Base-by-base conservation (phyloP, 75 land plant species). In the Isoetes taiwanensis region DNA sequence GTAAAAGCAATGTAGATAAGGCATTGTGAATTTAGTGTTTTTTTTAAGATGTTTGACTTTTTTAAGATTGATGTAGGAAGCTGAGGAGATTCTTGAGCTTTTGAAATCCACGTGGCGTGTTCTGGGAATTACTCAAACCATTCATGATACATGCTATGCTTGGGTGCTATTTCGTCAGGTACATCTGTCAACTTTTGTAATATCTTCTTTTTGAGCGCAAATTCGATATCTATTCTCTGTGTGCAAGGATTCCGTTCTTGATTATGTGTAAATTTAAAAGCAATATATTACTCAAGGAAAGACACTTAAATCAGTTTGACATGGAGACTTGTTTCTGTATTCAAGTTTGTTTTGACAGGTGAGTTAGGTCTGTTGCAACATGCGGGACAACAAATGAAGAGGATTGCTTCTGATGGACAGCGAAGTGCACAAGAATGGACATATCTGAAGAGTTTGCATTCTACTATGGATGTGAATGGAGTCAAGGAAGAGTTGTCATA, bases 131-230 rank as follows among this genome's bases (percentile, higher is more conserved):
- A 91, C 94, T 52, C 95, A 91, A 62, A 91, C 97, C 9, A 76
- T 87, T 21, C 97, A 91, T 73, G 79, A 81, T 57, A 79, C 89
- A 11, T 91, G 97, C 66, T 87, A 83, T 73, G 78, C 95, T 8
- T 91, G 94, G 94, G 78, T 87, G 4, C 62, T 91, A 54, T 91
- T 91, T 63, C 88, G 97, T 14, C 97, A 91, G 94, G 97, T 90
- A 78, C 39, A 27, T n/a, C n/a, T n/a, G n/a, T n/a, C n/a, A n/a
- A n/a, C n/a, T n/a, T n/a, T n/a, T n/a, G n/a, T n/a, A n/a, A n/a
- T n/a, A n/a, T n/a, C n/a, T n/a, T n/a, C n/a, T n/a, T n/a, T n/a
- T n/a, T n/a, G n/a, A n/a, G n/a, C n/a, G n/a, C n/a, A n/a, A n/a
- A n/a, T n/a, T n/a, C n/a, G n/a, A n/a, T n/a, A n/a, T n/a, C n/a